Conservation (phyloP, 106 monocot species). For the Iris macrosiphon region DNA sequence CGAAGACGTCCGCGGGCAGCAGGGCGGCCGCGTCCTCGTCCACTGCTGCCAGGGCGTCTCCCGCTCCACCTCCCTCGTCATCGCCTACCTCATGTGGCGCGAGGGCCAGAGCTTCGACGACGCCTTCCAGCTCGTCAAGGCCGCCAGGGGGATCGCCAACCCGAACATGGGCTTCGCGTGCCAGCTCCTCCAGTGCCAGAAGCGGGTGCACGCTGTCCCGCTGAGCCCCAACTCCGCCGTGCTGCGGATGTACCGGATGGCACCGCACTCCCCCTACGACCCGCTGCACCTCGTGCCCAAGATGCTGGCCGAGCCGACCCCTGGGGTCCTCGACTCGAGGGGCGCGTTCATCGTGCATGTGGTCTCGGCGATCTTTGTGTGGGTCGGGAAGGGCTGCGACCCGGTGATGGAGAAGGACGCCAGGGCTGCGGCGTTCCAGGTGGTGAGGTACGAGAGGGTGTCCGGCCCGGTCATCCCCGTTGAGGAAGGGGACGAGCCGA, state of each 20-base stretch:
- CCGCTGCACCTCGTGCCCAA: constrained; percentile 90
- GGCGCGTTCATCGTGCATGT: constrained; percentile 90
- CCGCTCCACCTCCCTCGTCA: constrained; percentile 82
- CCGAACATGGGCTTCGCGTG: constrained; percentile 99
- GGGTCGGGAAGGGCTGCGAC: constrained; percentile 72
- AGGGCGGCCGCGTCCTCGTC: constrained; percentile 73
- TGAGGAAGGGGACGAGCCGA: constrained; percentile 69
- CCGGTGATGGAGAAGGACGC: constrained; percentile 88
- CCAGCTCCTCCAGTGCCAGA: constrained; percentile 95
- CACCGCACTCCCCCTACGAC: constrained; percentile 89
- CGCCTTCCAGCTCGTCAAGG: constrained; percentile 87
- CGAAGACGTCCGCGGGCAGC: constrained; percentile 77
- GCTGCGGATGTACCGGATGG: constrained; percentile 80
- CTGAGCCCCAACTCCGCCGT: constrained; percentile 81
- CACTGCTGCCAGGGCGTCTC: constrained; percentile 98
- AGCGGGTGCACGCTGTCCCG: constrained; percentile 89
- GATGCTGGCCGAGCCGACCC: constrained; percentile 62
- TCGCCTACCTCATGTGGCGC: constrained; percentile 97
- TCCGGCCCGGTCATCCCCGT: constrained; percentile 58
- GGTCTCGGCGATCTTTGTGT: constrained; percentile 66
- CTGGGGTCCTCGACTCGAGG: constrained; percentile 67
- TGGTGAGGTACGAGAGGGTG: constrained; percentile 89
- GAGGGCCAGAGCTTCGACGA: constrained; percentile 98
- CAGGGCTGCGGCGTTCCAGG: constrained; percentile 80
- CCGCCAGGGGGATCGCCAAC: constrained; percentile 87